Evolutionary conservation across 1,139 yeast genomes (phyloP), one percentile per base, ranked within the genome.

Genomic region (Geotrichum carabidarum): DNA sequence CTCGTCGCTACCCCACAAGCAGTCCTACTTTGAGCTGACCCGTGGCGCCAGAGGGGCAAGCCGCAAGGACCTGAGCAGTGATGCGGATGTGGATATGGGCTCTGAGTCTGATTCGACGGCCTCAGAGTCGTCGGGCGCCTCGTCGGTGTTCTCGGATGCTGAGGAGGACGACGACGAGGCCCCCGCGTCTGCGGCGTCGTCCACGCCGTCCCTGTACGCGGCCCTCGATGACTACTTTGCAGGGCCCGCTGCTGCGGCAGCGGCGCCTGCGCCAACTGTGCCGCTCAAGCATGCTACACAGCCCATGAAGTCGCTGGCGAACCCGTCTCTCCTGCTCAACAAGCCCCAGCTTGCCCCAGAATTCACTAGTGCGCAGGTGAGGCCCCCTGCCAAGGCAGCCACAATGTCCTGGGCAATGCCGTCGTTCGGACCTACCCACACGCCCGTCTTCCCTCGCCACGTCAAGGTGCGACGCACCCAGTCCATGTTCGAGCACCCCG

Each of bases 391-490:
- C 31, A 30, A 35, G 30, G 44, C 50, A 9, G 27, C 54, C 1
- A 30, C 43, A 4, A 35, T 37, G n/a, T 50, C 56, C 7, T 54
- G 49, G 54, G 54, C 44, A 5, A 37, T 50, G 44, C 54, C 54
- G 27, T 50, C 50, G 2, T 55, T 55, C 40, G 50, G 44, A 9
- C 48, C 52, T 27, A 34, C 36, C 11, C 40, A 40, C 17, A 48
- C 57, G 50, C 63, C 37, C 57, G 61, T 22, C 40, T 52, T 53
- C 32, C 56, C 54, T 8, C 58, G 56, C 48, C 54, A 58, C 50
- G 57, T 61, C 51, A 76, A 77, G 60, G 78, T 78, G 55, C 72
- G 89, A 54, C 74, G 89, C 57, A 81, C 84, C 30, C 88, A 82
- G 62, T 81, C 86, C 43, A 81, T 84, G 85, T 81, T 77, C 64